Evolutionary conservation across 768 basidiomycete species (phyloP).

Genomic region (Pisolithus microcarpus): DNA sequence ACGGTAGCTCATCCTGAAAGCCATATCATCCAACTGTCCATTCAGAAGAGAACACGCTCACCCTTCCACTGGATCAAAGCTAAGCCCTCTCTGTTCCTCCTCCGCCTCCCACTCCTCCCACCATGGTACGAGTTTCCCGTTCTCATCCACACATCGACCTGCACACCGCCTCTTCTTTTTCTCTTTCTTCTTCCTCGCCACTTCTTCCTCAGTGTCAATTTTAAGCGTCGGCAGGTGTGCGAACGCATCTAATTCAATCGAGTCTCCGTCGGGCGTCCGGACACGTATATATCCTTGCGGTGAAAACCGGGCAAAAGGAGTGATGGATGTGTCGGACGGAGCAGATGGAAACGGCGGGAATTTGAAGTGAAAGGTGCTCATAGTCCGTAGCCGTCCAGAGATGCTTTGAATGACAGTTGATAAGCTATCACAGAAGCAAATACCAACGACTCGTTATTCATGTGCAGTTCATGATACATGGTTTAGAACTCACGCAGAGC

Average conservation of each 20-base stretch:
- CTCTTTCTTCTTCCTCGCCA: conserved; percentile 2
- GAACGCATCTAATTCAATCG: conserved; percentile 22
- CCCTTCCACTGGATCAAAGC: too few species aligned
- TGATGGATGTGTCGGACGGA: conserved; percentile 35
- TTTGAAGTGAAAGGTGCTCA: neutral
- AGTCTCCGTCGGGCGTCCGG: conserved; percentile 4
- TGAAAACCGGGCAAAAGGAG: conserved; percentile 37
- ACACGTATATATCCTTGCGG: conserved; percentile 17
- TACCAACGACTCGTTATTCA: too few species aligned
- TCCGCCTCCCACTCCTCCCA: conserved; percentile 29
- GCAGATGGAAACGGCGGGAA: conserved; percentile 45
- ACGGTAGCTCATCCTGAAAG: conserved; percentile 8
- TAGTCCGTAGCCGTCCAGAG: too few species aligned
- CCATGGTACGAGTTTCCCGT: conserved; percentile 22
- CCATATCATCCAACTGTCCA: neutral
- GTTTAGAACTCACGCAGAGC: too few species aligned
- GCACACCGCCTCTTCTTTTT: conserved; percentile 15
- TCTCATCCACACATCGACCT: conserved; percentile 13
- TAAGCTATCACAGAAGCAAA: too few species aligned
- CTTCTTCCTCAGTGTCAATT: conserved; percentile 20
- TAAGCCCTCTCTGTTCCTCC: conserved; percentile 13
- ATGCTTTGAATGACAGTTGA: too few species aligned
- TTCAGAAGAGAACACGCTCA: neutral
- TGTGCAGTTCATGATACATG: too few species aligned
- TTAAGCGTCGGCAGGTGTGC: conserved; percentile 19